Evolutionary conservation across 1,284 basidiomycete species (phyloP).

Genomic region (Leccinum fuscescens): DNA sequence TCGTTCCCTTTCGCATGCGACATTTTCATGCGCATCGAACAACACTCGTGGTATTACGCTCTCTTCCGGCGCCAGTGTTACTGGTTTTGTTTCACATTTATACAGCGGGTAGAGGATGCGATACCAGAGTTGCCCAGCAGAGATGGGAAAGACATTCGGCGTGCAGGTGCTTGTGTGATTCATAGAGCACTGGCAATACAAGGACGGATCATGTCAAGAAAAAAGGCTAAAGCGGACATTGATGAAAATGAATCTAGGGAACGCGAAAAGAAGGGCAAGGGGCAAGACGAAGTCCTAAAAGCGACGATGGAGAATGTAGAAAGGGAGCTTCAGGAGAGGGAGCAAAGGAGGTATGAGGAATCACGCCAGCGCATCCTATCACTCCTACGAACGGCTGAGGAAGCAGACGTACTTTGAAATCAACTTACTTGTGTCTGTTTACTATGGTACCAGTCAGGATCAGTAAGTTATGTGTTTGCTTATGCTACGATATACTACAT

Average conservation of each 20-base stretch:
- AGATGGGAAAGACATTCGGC: background rate
- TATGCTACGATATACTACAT: no score
- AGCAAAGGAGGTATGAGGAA: background rate
- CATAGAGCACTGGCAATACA: background rate
- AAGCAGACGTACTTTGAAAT: background rate
- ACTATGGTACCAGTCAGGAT: no score
- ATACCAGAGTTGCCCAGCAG: background rate
- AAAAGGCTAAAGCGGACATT: background rate
- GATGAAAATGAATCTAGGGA: background rate
- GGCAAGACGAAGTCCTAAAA: background rate
- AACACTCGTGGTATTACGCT: background rate
- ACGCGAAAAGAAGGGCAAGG: background rate
- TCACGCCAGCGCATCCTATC: background rate
- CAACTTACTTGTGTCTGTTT: no score
- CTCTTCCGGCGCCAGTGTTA: background rate
- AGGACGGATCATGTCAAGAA: background rate
- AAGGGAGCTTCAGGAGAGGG: background rate
- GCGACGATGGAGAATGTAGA: background rate
- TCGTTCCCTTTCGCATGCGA: background rate
- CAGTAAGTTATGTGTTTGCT: no score
- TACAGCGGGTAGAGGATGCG: background rate
- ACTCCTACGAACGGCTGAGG: background rate
- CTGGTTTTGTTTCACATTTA: background rate
- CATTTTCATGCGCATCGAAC: background rate
- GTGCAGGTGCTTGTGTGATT: background rate